Percentiles rank a stretch among this genome's conserved stretches.
Evolutionary conservation across 2,329 filamentous ascomycete genomes (phyloP).

Genomic region (Pseudocercospora vitis): DNA sequence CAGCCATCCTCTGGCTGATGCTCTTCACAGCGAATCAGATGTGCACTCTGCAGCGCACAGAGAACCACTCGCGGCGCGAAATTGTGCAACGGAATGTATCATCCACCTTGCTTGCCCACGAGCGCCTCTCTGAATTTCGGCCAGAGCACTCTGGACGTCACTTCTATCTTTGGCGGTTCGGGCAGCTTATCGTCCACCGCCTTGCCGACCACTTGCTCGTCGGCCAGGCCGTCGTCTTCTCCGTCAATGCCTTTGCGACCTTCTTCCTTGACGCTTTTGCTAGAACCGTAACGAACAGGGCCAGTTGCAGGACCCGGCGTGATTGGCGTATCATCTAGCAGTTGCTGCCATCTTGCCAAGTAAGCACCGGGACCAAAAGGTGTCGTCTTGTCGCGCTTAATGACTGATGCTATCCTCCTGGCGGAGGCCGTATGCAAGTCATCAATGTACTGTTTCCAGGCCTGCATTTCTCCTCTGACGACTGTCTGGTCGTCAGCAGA

Average conservation of each 20-base stretch:
- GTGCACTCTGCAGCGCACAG: background rate
- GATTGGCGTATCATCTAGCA: slow-evolving; percentile 69
- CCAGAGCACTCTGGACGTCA: slow-evolving; percentile 37
- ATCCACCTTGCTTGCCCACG: slow-evolving; percentile 9
- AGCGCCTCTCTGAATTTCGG: slow-evolving; percentile 38
- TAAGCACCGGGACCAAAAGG: slow-evolving; percentile 70
- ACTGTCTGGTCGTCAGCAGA: slow-evolving; percentile 46
- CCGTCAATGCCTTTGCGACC: slow-evolving; percentile 40
- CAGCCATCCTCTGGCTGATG: slow-evolving; percentile 5
- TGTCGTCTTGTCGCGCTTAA: slow-evolving; percentile 45
- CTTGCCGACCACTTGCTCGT: slow-evolving; percentile 34
- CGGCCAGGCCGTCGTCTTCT: slow-evolving; percentile 26
- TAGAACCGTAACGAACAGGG: slow-evolving; percentile 48
- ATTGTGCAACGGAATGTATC: background rate
- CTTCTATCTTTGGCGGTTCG: slow-evolving; percentile 35
- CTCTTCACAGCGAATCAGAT: slow-evolving; percentile 7
- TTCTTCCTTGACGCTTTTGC: slow-evolving; percentile 40
- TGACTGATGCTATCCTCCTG: slow-evolving; percentile 57
- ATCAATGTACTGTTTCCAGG: slow-evolving; percentile 61
- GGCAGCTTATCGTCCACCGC: slow-evolving; percentile 31
- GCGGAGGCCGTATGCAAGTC: slow-evolving; percentile 56
- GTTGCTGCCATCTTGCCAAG: slow-evolving; percentile 68
- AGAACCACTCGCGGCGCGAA: background rate
- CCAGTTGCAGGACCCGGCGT: slow-evolving; percentile 59
- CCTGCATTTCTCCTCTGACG: slow-evolving; percentile 57